Evolutionary conservation across 2,329 filamentous ascomycete genomes (phyloP), one percentile per base, ranked within the genome.

Genomic region (Fusarium sp.): DNA sequence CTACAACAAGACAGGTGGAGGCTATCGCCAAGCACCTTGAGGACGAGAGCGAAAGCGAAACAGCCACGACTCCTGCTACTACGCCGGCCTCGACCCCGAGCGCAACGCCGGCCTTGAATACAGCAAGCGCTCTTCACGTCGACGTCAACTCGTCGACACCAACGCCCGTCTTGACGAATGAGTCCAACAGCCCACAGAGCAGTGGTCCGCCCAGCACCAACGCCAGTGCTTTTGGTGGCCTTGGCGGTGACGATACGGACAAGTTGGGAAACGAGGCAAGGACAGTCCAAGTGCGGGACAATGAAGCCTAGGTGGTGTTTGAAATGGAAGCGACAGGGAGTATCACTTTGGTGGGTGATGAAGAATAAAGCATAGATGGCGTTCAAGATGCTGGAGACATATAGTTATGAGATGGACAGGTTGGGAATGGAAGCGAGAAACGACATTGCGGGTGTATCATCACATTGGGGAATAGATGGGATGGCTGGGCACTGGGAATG

Each of bases 181-280:
- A 92, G 76, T 89, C 90, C 42, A 93, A 93, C 79, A 93, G 91
- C 72, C 91, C 91, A 2, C 90, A 91, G 76, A 93, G 90, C 80
- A 91, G 86, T 79, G 91, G 88, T 69, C 86, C 91, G 3, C 89
- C 91, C 6, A 94, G 91, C 81, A 89, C 90, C 3, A 90, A 87
- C 73, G 86, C 86, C 40, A 91, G 90, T 78, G 88, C 89, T 59
- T 80, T 84, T 16, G 86, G 84, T 27, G 82, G 83, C 33, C 77
- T 78, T 9, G 75, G 79, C 13, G 79, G 80, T 20, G 81, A 82
- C 13, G 75, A 74, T 42, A 66, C 68, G 58, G 79, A 75, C 59
- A 78, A 79, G 71, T 54, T 74, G 18, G 56, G 56, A n/a, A 54
- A 66, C 16, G 70, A 70, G 16, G 69, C 60, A 35, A 69, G 76